Conservation (phyloP, 768 basidiomycete species). For the Calvatia gigantea region DNA sequence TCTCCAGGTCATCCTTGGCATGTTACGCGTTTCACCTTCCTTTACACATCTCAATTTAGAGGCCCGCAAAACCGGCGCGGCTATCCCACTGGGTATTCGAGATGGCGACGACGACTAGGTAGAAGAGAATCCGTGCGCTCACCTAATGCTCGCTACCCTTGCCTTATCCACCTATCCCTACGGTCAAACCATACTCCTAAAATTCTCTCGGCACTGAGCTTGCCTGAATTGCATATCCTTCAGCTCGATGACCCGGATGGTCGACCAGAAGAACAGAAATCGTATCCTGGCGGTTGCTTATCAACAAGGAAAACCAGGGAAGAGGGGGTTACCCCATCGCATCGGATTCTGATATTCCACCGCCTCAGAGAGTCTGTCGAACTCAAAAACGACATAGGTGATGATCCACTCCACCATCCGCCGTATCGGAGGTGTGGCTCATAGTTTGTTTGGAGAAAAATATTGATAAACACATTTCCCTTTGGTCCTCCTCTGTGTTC, state of each 20-base stretch:
- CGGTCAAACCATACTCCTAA: constrained; percentile 31
- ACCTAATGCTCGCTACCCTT: neutral
- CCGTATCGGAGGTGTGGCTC: no score
- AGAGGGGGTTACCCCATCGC: no score
- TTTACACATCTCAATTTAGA: constrained; percentile 18
- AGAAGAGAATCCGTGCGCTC: neutral
- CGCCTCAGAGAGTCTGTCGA: neutral
- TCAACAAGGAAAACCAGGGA: constrained; percentile 30
- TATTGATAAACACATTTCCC: neutral
- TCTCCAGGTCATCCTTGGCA: constrained; percentile 16
- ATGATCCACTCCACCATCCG: neutral
- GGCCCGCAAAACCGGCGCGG: neutral
- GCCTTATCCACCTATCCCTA: constrained; percentile 26
- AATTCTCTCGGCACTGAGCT: constrained; percentile 26
- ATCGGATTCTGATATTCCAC: neutral
- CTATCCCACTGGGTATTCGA: neutral
- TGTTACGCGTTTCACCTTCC: constrained; percentile 15
- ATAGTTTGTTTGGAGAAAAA: no score
- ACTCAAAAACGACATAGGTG: neutral
- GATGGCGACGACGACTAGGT: neutral
- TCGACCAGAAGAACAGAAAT: constrained; percentile 24
- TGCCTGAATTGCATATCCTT: constrained; percentile 27
- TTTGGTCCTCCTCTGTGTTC: neutral
- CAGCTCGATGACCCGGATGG: constrained; percentile 34
- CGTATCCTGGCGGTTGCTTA: constrained; percentile 25